phyloP scores from a whole-genome alignment of 768 basidiomycete genomes.

The Porpolomopsis calyptriformis region DNA sequence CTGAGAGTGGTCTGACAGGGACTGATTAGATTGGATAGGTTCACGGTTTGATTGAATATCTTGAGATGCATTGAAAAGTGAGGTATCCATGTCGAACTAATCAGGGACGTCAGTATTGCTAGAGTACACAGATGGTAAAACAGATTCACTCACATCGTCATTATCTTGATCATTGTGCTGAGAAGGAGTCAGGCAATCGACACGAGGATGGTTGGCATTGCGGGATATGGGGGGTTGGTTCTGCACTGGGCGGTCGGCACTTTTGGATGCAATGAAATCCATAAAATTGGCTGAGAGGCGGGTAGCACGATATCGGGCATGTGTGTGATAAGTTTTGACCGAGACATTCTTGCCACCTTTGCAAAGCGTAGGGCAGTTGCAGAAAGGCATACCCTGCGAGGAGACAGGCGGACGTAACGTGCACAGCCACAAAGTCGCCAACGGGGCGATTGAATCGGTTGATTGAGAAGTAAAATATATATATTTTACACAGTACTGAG shows the following conservation, averaged over 20 bases:
- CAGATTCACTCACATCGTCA: too few relatives aligned
- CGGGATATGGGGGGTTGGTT: neutral
- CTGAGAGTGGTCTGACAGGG: neutral
- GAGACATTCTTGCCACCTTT: conserved; percentile 6
- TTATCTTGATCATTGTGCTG: neutral
- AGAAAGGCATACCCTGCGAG: neutral
- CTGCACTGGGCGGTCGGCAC: neutral
- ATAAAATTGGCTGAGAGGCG: neutral
- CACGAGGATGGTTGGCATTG: conserved; percentile 1
- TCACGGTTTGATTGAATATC: too few relatives aligned
- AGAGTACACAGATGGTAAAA: too few relatives aligned
- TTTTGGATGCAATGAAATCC: neutral
- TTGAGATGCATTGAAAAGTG: too few relatives aligned
- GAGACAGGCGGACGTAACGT: too few relatives aligned
- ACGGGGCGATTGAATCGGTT: neutral
- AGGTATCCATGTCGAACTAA: too few relatives aligned
- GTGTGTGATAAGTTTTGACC: neutral
- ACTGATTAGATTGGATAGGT: neutral
- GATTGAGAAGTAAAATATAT: neutral
- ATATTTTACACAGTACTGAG: neutral
- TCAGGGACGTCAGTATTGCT: too few relatives aligned
- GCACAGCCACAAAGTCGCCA: neutral
- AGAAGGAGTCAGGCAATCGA: neutral
- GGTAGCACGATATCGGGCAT: neutral
- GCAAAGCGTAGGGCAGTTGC: conserved; percentile 3